Conservation (phyloP, 2,329 filamentous ascomycete species). For the Coleophoma eucalyptorum region DNA sequence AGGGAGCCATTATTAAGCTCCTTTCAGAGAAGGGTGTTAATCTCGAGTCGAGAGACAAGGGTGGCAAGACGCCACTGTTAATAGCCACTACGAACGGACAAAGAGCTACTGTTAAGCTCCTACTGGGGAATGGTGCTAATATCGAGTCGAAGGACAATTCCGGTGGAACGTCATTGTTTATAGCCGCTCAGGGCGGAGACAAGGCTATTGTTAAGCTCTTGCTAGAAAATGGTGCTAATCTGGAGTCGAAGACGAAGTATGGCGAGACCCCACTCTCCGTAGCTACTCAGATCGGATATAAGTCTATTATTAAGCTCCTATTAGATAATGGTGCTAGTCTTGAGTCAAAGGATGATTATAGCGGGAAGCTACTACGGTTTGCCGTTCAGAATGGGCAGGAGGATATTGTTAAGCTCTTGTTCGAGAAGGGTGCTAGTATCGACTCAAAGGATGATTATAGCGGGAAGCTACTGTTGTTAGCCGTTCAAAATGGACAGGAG, state of each 20-base stretch:
- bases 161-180: too few relatives aligned
- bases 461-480: slow-evolving; percentile 58
- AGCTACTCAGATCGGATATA: slow-evolving; percentile 3
- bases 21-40: background rate
- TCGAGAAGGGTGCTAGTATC: slow-evolving; percentile 70
- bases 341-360: background rate
- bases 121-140: background rate
- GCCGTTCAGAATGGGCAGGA: slow-evolving; percentile 4
- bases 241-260: slow-evolving; percentile 7
- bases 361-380: slow-evolving; percentile 5
- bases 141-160: background rate
- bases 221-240: slow-evolving; percentile 5
- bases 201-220: slow-evolving; percentile 7
- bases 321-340: slow-evolving; percentile 7
- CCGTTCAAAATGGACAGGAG: slow-evolving; percentile 4
- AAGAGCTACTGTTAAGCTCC: background rate
- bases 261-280: slow-evolving; percentile 9
- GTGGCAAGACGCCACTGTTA: background rate
- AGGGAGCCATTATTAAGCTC: background rate
- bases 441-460: slow-evolving; percentile 70
- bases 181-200: too few relatives aligned
- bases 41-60: background rate
- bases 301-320: slow-evolving; percentile 6
- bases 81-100: background rate
- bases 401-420: slow-evolving; percentile 44